These are phyloP conservation scores for Rickenella mellea DNA, from an alignment of 768 basidiomycete species.

Conservation along the genomic window DNA sequence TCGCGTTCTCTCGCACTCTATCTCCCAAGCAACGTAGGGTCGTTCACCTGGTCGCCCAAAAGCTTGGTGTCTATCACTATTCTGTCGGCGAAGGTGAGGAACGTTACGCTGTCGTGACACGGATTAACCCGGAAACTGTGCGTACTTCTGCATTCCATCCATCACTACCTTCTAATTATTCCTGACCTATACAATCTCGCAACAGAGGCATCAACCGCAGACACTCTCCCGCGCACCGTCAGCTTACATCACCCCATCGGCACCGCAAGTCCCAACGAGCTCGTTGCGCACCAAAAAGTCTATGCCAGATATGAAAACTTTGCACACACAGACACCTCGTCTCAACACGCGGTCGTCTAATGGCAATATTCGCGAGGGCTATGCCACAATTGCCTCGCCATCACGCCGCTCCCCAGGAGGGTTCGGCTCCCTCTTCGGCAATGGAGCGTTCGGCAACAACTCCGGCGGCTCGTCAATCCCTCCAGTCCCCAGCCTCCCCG, in stretches of 20 bases:
- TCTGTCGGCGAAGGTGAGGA: conserved; percentile 91
- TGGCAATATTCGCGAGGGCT: conserved; percentile 80
- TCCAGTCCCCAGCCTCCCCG: conserved; percentile 72
- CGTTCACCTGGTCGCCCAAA: conserved; percentile 94
- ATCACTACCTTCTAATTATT: background rate
- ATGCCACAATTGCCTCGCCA: conserved; percentile 79
- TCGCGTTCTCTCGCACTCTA: conserved; percentile 88
- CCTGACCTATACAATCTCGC: conserved; percentile 17
- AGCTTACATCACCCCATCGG: conserved; percentile 59
- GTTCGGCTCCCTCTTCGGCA: conserved; percentile 63
- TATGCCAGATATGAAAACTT: conserved; percentile 94
- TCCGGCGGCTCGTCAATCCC: conserved; percentile 38
- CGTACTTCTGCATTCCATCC: conserved; percentile 19
- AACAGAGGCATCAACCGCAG: conserved; percentile 45
- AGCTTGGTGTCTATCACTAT: conserved; percentile 90
- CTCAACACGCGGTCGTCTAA: conserved; percentile 76
- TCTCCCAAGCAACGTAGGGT: conserved; percentile 80
- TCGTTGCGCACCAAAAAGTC: conserved; percentile 90
- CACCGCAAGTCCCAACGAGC: conserved; percentile 32
- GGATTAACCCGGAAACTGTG: conserved; percentile 78
- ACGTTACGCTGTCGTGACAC: conserved; percentile 87
- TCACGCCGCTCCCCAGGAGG: conserved; percentile 66
- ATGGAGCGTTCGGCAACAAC: conserved; percentile 23
- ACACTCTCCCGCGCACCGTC: conserved; percentile 78
- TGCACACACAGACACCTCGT: conserved; percentile 72